Evolutionary conservation across 2,329 filamentous ascomycete genomes (phyloP), one percentile per base, ranked within the genome.

Genomic region (Hymenoscyphus fraxineus): DNA sequence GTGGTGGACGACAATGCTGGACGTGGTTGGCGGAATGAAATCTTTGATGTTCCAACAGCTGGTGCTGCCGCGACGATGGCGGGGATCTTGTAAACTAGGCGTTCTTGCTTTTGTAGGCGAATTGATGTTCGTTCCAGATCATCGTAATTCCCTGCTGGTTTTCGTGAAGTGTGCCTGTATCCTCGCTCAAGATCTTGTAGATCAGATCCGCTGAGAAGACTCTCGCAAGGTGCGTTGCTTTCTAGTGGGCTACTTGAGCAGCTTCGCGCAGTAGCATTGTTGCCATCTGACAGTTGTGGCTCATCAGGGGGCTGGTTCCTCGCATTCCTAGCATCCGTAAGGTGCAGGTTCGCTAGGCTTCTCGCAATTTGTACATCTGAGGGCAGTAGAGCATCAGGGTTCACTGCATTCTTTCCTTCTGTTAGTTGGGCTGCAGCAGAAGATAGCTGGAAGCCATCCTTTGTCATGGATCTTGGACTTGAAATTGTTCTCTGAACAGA

Each of bases 1-100:
- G 83, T 87, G 51, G 85, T 96, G 44, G 87, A 93, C 68, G 90
- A 94, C 68, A 88, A 87, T 73, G 85, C 71, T 22, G 56, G 32
- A 5, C 64, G 59, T 38, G 90, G 90, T 0, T 97, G 93, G 93
- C 84, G 90, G 70, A 97, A 96, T 76, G 87, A 87, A 57, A 88
- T 96, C n/a, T 96, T 97, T 72, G 81, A 86, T 68, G 76, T 77
- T 19, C 75, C 77, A 64, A 67, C 55, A 19, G 39, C 55, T 7
- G 40, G 39, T 13, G 12, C 32, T 38, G 54, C 35, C 12, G 13
- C 51, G 2, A 51, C 32, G 19, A 54, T 54, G 40, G 59, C 55
- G 7, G 32, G 40, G 19, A 10, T 32, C 16, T 35, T 54, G 31
- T 60, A 51, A 7, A 31, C 16, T 31, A n/a, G 9, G 9, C 6